Evolutionary conservation across 441 rosid species (phyloP), one percentile per base, ranked within the genome.

Genomic region (Mallotus japonicus): DNA sequence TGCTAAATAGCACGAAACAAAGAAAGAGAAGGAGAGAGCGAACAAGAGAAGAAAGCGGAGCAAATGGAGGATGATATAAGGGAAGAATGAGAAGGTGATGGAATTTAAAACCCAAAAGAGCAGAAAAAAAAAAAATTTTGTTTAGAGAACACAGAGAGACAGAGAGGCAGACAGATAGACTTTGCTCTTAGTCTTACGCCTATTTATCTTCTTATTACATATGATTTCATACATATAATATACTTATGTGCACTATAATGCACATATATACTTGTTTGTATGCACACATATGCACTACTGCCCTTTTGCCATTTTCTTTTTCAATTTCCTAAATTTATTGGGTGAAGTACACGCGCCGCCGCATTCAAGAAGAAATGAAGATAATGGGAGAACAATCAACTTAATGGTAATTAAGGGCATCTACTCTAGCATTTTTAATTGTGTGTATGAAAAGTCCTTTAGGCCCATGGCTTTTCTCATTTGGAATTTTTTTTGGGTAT

Each of bases 151-250:
- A 79, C 62, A 65, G 65, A 47, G 66, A 32, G 84, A 82, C 87
- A 88, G 88, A 76, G 76, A 74, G 85, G 80, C 75, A 15, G 85
- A 82, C 88, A 89, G 89, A 73, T 78, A 71, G 87, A 82, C 77
- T 78, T 72, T 73, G 82, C 74, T 62, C 42, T 56, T 42, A 42
- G 32, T 28, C 2, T 37, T 37, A 37, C 6, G 40, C 6, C 40
- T 37, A 37, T 37, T 37, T 37, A 37, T 37, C 40, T 37, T 28
- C 2, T 28, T 5, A 37, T 37, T 4, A 37, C 40, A 5, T 37
- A 37, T 6, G 40, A 4, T 37, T 6, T 37, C 40, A 37, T 37
- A 37, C 6, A 37, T 6, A 37, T 37, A 37, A 37, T 37, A 37
- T 37, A 6, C 2, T 37, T 37, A 37, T 37, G 40, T 37, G 40